Evolutionary conservation across 306 rosid species (phyloP).

Genomic region (Prunus mume): DNA sequence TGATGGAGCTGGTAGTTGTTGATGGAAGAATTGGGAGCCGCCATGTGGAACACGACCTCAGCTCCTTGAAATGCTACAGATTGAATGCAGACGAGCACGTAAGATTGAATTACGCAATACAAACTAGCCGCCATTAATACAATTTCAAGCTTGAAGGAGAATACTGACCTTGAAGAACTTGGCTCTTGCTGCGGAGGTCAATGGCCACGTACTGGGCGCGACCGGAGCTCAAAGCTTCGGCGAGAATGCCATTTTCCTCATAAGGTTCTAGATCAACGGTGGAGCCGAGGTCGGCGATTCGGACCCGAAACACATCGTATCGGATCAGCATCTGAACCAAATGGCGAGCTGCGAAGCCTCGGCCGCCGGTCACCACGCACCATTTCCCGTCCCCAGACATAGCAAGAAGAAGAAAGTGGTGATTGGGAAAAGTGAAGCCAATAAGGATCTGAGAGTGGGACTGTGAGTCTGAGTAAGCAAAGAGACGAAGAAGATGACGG

Average conservation of each 20-base stretch:
- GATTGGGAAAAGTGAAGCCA: not conserved
- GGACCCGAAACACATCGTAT: slow-evolving; percentile 43
- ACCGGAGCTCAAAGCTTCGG: slow-evolving; percentile 65
- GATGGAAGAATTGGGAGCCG: slow-evolving; percentile 91
- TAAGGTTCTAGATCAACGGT: slow-evolving; percentile 56
- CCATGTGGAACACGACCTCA: slow-evolving; percentile 94
- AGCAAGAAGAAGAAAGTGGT: too few relatives aligned
- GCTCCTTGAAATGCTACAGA: slow-evolving; percentile 71
- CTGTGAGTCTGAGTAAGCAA: not conserved
- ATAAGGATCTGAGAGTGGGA: slow-evolving; percentile 1
- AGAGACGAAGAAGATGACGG: not conserved
- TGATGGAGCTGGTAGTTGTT: slow-evolving; percentile 74
- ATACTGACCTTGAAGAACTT: slow-evolving; percentile 54
- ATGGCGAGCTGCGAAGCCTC: slow-evolving; percentile 96
- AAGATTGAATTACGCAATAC: not conserved
- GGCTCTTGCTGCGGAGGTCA: slow-evolving; percentile 79
- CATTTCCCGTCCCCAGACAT: slow-evolving; percentile 59
- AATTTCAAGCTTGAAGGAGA: not conserved
- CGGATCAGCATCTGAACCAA: slow-evolving; percentile 72
- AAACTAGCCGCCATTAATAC: not conserved
- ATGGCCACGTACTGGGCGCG: slow-evolving; percentile 61
- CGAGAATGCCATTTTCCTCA: slow-evolving; percentile 64
- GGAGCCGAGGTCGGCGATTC: slow-evolving; percentile 76
- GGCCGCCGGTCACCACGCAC: slow-evolving; percentile 93
- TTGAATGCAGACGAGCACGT: not conserved